phyloP scores from a whole-genome alignment of 1,284 basidiomycete genomes.

The Ceratobasidium sp. region DNA sequence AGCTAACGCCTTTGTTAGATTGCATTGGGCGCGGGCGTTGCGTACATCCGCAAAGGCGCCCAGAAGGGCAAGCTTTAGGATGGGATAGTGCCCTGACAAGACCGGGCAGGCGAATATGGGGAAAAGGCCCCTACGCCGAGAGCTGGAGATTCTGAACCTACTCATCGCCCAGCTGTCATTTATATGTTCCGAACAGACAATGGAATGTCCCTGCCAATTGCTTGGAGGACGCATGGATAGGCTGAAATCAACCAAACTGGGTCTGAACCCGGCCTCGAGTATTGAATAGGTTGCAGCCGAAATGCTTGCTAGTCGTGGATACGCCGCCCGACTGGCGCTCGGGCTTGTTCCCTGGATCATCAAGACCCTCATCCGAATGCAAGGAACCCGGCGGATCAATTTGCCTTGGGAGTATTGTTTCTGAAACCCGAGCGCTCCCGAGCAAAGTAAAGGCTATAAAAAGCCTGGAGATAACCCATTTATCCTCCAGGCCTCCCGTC shows the following conservation, averaged over 20 bases:
- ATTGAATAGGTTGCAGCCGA: neutral
- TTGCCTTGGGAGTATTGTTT: neutral
- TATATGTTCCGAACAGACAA: neutral
- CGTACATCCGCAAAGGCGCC: constrained; percentile 67
- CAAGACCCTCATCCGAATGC: neutral
- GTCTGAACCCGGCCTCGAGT: neutral
- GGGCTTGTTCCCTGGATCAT: neutral
- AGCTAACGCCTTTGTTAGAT: constrained; percentile 56
- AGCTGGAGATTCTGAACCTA: neutral
- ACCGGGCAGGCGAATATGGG: neutral
- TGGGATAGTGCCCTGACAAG: constrained; percentile 4
- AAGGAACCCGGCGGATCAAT: constrained; percentile 25
- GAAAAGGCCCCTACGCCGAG: neutral
- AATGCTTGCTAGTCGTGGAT: neutral
- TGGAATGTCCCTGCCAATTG: neutral
- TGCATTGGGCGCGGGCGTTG: constrained; percentile 68
- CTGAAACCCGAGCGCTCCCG: neutral
- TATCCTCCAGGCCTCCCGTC: neutral
- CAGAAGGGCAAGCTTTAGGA: constrained; percentile 68
- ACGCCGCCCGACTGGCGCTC: neutral
- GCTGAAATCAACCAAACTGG: constrained; percentile 1
- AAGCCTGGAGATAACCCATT: neutral
- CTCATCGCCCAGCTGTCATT: neutral
- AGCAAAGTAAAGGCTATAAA: neutral
- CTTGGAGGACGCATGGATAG: neutral